Conservation (phyloP, 148 eudicot genomes). For the Fagopyrum esculentum region DNA sequence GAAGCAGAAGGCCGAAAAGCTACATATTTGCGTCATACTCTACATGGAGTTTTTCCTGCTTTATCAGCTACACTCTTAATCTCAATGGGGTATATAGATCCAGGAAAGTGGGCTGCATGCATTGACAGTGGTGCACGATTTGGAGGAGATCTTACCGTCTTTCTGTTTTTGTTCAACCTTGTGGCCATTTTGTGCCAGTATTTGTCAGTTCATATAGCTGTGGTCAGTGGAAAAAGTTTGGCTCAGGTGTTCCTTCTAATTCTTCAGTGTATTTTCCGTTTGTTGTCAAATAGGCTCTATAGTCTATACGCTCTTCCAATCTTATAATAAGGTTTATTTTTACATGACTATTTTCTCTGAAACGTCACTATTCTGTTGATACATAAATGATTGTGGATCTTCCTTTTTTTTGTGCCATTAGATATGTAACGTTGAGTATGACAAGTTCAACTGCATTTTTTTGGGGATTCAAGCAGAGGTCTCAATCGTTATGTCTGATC, state of each 20-base stretch:
- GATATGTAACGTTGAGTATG: slow-evolving; percentile 81
- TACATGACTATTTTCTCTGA: neutral
- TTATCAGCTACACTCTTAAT: slow-evolving; percentile 50
- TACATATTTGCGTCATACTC: slow-evolving; percentile 18
- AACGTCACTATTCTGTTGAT: neutral
- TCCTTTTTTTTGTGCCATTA: slow-evolving; percentile 20
- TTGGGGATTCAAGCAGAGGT: slow-evolving; percentile 77
- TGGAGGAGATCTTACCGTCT: slow-evolving; percentile 53
- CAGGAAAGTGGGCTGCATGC: slow-evolving; percentile 86
- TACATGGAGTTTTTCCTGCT: slow-evolving; percentile 43
- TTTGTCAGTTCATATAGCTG: slow-evolving; percentile 58
- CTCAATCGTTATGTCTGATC: slow-evolving; percentile 67
- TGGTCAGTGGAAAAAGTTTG: slow-evolving; percentile 66
- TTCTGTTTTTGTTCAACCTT: slow-evolving; percentile 48
- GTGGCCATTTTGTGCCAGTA: slow-evolving; percentile 74
- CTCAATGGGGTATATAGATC: slow-evolving; percentile 72
- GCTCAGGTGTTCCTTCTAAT: slow-evolving; percentile 49
- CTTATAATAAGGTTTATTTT: neutral
- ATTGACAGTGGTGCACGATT: slow-evolving; percentile 84
- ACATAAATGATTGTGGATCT: neutral
- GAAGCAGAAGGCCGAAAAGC: slow-evolving; percentile 23
- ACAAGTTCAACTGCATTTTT: slow-evolving; percentile 49
- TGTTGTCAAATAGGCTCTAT: neutral
- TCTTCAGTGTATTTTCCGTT: neutral
- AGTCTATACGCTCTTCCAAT: neutral